Evolutionary conservation across 441 rosid genomes (phyloP).

Genomic region (Populus hybrid): DNA sequence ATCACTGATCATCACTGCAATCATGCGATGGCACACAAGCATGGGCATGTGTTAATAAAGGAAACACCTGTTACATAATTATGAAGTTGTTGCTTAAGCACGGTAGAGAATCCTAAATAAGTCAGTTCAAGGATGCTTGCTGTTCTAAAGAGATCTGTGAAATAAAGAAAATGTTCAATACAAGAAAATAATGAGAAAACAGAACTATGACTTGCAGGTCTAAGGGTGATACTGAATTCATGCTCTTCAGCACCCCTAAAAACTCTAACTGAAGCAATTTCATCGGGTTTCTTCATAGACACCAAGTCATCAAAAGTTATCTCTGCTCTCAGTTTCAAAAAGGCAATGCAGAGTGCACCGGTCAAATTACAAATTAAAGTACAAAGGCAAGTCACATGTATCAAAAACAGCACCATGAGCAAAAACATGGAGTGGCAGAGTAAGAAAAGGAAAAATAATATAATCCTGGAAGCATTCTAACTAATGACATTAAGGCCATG

Average conservation of each 20-base stretch:
- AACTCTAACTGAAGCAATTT: conserved; percentile 54
- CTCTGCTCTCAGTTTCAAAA: conserved; percentile 76
- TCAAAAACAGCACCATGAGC: neutral
- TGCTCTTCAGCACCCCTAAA: conserved; percentile 62
- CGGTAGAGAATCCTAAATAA: neutral
- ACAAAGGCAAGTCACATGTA: conserved; percentile 14
- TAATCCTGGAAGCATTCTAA: neutral
- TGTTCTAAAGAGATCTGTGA: neutral
- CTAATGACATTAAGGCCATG: neutral
- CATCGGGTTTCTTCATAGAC: conserved; percentile 86
- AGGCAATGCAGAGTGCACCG: conserved; percentile 52
- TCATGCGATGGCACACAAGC: neutral
- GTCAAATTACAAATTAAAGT: conserved; percentile 15
- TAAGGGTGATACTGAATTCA: conserved; percentile 49
- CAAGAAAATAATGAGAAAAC: neutral
- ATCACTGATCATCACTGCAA: neutral
- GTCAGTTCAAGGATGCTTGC: neutral
- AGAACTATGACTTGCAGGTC: conserved; percentile 58
- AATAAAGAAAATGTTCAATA: neutral
- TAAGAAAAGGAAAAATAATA: neutral
- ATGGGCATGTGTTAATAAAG: neutral
- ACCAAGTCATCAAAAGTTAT: conserved; percentile 85
- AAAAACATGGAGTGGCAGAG: neutral
- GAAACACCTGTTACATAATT: neutral
- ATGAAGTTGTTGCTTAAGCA: neutral